Conservation (phyloP, 2,329 filamentous ascomycete genomes). For the Fusarium decemcellulare region DNA sequence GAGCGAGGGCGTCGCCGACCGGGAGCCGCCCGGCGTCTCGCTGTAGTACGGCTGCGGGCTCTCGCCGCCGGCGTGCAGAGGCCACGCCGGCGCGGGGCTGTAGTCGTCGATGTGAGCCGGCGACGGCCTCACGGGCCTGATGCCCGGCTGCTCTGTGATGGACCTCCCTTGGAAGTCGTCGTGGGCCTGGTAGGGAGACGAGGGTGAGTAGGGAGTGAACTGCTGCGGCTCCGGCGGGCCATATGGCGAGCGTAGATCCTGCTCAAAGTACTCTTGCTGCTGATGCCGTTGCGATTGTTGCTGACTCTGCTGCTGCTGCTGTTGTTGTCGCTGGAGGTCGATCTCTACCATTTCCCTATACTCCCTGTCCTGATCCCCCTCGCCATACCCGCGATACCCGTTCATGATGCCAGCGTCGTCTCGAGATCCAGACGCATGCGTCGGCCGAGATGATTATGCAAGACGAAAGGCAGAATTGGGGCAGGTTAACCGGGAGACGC, state of each 20-base stretch:
- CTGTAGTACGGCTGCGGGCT: constrained; percentile 44
- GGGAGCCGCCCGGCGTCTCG: constrained; percentile 43
- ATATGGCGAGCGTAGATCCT: constrained; percentile 42
- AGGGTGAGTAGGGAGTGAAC: constrained; percentile 34
- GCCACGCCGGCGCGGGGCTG: constrained; percentile 43
- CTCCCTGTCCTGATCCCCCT: constrained; percentile 42
- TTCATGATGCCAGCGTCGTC: constrained; percentile 44
- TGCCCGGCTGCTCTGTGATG: constrained; percentile 41
- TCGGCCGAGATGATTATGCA: constrained; percentile 6
- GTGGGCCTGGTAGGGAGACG: constrained; percentile 27
- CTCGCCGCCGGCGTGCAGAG: constrained; percentile 37
- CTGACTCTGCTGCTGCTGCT: constrained; percentile 37
- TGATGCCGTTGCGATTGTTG: constrained; percentile 24
- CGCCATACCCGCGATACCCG: constrained; percentile 43
- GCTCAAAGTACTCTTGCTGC: constrained; percentile 38
- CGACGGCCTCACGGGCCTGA: constrained; percentile 33
- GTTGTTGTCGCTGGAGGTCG: constrained; percentile 49
- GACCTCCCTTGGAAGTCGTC: constrained; percentile 46
- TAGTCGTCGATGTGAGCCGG: constrained; percentile 43
- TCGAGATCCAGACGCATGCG: constrained; percentile 38
- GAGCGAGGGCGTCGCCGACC: constrained; percentile 47
- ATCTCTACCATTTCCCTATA: constrained; percentile 55
- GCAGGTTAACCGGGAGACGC: constrained; percentile 7
- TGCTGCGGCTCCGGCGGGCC: constrained; percentile 28
- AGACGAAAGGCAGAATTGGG: not conserved